phyloP scores from a whole-genome alignment of 2,329 filamentous ascomycete species.

The Canariomyces notabilis region DNA sequence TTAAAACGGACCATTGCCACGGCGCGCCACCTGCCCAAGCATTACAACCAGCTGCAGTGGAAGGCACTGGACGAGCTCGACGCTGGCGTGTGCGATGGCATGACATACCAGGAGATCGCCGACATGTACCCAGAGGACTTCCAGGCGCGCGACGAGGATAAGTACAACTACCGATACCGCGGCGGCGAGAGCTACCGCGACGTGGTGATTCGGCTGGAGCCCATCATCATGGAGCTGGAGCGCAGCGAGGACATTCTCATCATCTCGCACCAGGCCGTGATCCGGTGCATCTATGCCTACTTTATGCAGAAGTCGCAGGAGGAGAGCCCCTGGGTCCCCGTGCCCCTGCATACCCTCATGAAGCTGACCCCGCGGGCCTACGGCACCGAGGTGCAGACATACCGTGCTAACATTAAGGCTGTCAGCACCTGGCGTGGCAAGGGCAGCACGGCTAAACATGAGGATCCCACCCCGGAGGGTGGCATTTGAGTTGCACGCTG shows the following conservation, averaged over 20 bases:
- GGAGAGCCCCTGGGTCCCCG: conserved; percentile 96
- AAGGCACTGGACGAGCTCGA: conserved; percentile 97
- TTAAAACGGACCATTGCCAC: conserved; percentile 85
- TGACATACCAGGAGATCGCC: conserved; percentile 94
- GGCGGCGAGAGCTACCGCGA: conserved; percentile 94
- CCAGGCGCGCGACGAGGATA: conserved; percentile 90
- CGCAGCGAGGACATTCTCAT: conserved; percentile 95
- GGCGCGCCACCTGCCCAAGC: conserved; percentile 69
- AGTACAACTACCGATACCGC: conserved; percentile 98
- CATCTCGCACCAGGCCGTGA: conserved; percentile 93
- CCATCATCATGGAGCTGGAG: conserved; percentile 99
- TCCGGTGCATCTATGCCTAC: conserved; percentile 96
- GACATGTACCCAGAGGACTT: conserved; percentile 91
- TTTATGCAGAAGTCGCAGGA: conserved; percentile 97
- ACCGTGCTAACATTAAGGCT: conserved; percentile 86
- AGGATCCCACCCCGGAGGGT: conserved; percentile 45
- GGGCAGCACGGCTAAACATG: conserved; percentile 85
- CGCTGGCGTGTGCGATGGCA: conserved; percentile 89
- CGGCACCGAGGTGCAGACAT: conserved; percentile 81
- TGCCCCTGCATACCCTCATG: conserved; percentile 92
- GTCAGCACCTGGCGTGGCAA: conserved; percentile 96
- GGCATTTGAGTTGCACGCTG: conserved; percentile 24
- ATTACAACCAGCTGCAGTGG: conserved; percentile 96
- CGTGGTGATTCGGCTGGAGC: conserved; percentile 93
- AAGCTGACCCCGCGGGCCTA: conserved; percentile 94